Percentiles rank a stretch among this genome's conserved stretches.
phyloP scores from a whole-genome alignment of 2,329 filamentous ascomycete species.

The Alternaria rosae region DNA sequence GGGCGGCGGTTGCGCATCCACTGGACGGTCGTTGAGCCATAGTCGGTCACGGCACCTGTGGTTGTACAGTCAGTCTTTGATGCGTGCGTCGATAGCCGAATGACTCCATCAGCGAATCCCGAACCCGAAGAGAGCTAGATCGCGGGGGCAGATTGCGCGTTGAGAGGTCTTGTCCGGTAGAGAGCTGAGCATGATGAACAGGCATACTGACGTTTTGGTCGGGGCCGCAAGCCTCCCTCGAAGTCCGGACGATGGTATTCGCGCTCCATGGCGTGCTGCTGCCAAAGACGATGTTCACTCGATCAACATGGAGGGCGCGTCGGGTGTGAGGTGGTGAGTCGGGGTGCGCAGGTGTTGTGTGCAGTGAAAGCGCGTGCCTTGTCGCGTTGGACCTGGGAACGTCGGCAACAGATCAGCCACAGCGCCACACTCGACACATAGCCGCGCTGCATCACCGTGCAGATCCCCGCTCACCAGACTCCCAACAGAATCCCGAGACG shows the following conservation, averaged over 20 bases:
- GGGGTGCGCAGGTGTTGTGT: slow-evolving; percentile 5
- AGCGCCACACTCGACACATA: slow-evolving; percentile 15
- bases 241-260: slow-evolving; percentile 47
- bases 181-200: slow-evolving; percentile 1
- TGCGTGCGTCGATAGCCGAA: neutral
- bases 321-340: neutral
- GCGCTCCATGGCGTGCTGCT: slow-evolving; percentile 43
- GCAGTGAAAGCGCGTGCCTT: slow-evolving; percentile 13
- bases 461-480: slow-evolving; percentile 23
- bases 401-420: slow-evolving; percentile 8
- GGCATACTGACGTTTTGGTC: slow-evolving; percentile 46
- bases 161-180: neutral
- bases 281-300: slow-evolving; percentile 1
- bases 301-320: slow-evolving; percentile 9
- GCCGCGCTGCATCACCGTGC: slow-evolving; percentile 20
- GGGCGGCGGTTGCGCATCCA: slow-evolving; percentile 87
- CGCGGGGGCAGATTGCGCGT: neutral
- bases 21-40: slow-evolving; percentile 86
- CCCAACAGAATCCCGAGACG: slow-evolving; percentile 26
- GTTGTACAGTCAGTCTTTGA: slow-evolving; percentile 2
- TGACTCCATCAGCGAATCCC: neutral
- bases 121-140: neutral
- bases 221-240: slow-evolving; percentile 43
- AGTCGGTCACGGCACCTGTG: slow-evolving; percentile 90
- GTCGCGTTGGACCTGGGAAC: slow-evolving; percentile 6